Percentiles rank a stretch among this genome's conserved stretches.
These are phyloP conservation scores for Mariannaea sp. DNA, from an alignment of 2,329 filamentous ascomycete species.

Conservation along the genomic window DNA sequence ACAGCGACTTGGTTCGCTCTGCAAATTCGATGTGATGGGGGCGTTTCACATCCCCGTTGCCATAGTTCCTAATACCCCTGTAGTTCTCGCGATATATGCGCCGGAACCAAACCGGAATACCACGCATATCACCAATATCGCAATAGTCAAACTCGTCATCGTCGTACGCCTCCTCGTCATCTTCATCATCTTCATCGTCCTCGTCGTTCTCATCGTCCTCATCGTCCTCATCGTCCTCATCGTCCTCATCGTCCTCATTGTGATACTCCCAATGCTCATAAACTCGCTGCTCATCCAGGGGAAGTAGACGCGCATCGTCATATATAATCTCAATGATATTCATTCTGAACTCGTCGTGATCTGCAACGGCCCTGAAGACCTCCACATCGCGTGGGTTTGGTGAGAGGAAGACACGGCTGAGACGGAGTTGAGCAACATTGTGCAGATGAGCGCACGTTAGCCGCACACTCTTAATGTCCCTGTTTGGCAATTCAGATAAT, in stretches of 20 bases:
- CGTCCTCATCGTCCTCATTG: background rate
- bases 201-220: too few relatives aligned
- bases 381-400: conserved; percentile 23
- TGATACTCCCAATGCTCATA: background rate
- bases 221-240: background rate
- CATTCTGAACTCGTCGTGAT: conserved; percentile 17
- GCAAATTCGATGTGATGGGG: background rate
- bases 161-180: too few relatives aligned
- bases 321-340: conserved; percentile 25
- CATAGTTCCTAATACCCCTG: background rate
- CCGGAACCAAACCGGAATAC: background rate
- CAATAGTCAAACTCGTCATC: too few relatives aligned
- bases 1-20: background rate
- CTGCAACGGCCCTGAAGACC: conserved; percentile 24
- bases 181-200: too few relatives aligned
- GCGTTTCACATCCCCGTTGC: background rate
- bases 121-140: too few relatives aligned
- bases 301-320: conserved; percentile 22
- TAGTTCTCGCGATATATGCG: background rate
- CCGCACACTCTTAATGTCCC: conserved; percentile 18
- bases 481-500: background rate
- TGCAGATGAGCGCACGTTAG: background rate
- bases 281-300: background rate
- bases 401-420: conserved; percentile 26
- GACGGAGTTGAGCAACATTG: background rate